Percentiles rank a stretch among this genome's conserved stretches.
Conservation (phyloP, 345 rosid genomes). For the Atalantia buxifolia region DNA sequence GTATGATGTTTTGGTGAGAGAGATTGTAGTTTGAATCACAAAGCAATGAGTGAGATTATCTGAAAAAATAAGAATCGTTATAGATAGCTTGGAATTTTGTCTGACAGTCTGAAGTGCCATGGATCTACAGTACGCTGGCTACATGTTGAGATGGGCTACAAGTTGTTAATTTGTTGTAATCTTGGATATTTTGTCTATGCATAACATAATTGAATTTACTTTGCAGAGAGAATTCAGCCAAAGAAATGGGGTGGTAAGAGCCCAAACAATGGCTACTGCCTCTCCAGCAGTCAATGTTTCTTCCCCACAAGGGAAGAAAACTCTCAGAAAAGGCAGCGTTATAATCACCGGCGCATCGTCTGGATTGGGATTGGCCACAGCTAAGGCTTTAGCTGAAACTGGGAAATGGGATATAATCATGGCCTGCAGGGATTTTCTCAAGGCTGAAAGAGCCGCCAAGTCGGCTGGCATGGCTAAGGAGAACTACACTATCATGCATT, state of each 20-base stretch:
- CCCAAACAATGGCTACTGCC: slow-evolving; percentile 61
- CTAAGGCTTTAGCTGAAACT: slow-evolving; percentile 80
- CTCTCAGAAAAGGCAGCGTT: slow-evolving; percentile 68
- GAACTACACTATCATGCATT: slow-evolving; percentile 84
- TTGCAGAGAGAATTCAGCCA: slow-evolving; percentile 47
- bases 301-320: slow-evolving; percentile 61
- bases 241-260: slow-evolving; percentile 50
- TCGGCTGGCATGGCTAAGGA: slow-evolving; percentile 78
- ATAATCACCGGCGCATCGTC: slow-evolving; percentile 85
- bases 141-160: too few species aligned
- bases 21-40: too few species aligned
- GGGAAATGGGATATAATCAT: slow-evolving; percentile 87
- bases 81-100: neutral
- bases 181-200: neutral
- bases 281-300: slow-evolving; percentile 44
- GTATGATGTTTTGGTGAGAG: too few species aligned
- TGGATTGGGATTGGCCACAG: slow-evolving; percentile 77
- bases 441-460: slow-evolving; percentile 84
- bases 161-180: neutral
- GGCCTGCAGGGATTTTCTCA: slow-evolving; percentile 97
- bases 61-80: too few species aligned
- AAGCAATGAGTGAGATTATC: too few species aligned
- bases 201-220: neutral
- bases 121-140: neutral
- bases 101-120: neutral